Conservation (phyloP, 345 rosid species). For the Aquilaria malaccensis region DNA sequence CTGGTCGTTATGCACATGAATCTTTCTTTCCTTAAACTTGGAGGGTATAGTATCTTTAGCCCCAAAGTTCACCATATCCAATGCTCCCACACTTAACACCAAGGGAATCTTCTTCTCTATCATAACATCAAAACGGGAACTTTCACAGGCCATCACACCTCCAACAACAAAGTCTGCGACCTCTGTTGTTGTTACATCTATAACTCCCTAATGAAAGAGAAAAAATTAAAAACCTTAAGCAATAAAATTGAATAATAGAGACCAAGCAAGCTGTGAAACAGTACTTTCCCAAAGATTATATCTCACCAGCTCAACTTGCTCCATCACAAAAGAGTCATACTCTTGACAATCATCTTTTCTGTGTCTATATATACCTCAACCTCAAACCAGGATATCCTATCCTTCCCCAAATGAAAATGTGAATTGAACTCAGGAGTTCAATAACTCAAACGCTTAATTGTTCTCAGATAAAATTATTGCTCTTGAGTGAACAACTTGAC, state of each 20-base stretch:
- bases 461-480: no score
- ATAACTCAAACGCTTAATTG: no score
- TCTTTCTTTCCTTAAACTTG: conserved; percentile 52
- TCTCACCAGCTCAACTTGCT: no score
- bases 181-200: conserved; percentile 88
- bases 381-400: no score
- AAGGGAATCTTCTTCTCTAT: conserved; percentile 76
- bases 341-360: no score
- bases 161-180: conserved; percentile 91
- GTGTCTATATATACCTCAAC: no score
- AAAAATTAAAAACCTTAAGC: conserved; percentile 1
- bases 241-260: neutral
- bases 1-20: conserved; percentile 78
- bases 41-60: conserved; percentile 67
- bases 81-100: conserved; percentile 84
- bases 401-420: no score
- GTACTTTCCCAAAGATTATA: neutral
- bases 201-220: conserved; percentile 46
- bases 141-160: conserved; percentile 92
- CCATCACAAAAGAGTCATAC: no score
- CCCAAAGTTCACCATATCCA: conserved; percentile 97
- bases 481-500: no score
- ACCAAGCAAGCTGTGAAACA: neutral
- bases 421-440: no score
- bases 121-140: conserved; percentile 70